These are phyloP conservation scores for Nicotiana obtusifolia DNA, from an alignment of 257 asterid genomes.

Conservation along the genomic window DNA sequence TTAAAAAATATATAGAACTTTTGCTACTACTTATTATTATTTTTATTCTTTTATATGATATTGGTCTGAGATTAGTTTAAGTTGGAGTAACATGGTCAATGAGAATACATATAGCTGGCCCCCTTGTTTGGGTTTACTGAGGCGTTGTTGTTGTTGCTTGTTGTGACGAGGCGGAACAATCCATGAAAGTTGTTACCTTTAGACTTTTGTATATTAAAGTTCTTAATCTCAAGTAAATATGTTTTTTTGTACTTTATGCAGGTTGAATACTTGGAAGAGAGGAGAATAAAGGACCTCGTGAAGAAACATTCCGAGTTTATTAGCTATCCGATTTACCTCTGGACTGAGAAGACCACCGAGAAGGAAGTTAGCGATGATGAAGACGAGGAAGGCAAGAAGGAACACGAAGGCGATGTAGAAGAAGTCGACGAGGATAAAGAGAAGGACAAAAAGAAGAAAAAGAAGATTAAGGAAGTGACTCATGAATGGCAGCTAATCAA, in stretches of 20 bases:
- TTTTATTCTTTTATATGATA: no score
- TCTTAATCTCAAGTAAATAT: neutral
- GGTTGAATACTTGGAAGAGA: slow-evolving; percentile 15
- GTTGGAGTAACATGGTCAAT: no score
- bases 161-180: neutral
- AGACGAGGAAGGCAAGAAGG: slow-evolving; percentile 8
- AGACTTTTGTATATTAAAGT: neutral
- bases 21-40: no score
- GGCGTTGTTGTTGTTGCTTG: no score
- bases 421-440: slow-evolving; percentile 9
- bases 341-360: slow-evolving; percentile 16
- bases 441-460: neutral
- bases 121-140: no score
- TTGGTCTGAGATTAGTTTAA: no score
- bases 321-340: slow-evolving; percentile 18
- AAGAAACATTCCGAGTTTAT: slow-evolving; percentile 22
- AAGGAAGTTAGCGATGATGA: slow-evolving; percentile 11
- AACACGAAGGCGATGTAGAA: slow-evolving; percentile 9
- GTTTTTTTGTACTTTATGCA: neutral
- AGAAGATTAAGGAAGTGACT: slow-evolving; percentile 16
- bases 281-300: slow-evolving; percentile 13
- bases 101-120: no score
- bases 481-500: slow-evolving; percentile 12
- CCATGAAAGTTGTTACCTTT: neutral
- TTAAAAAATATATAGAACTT: no score